Conservation (phyloP, 1,284 basidiomycete genomes). For the Cryptococcus maquisensis region DNA sequence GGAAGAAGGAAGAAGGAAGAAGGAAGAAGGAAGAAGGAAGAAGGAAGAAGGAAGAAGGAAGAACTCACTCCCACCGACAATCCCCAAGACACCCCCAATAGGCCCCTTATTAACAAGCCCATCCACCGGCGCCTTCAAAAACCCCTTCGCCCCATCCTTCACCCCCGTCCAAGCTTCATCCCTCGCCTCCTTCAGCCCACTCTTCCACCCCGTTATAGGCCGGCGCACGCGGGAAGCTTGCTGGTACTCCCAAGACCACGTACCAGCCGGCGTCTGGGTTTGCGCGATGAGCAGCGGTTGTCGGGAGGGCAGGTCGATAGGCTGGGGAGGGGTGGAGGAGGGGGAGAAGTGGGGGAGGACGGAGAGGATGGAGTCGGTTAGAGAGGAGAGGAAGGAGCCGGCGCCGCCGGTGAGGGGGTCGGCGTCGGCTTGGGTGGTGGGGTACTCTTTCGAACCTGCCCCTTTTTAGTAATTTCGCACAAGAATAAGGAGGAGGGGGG, state of each 20-base stretch:
- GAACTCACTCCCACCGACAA: background rate
- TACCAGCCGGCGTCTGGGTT: background rate
- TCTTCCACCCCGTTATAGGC: background rate
- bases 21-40: too few relatives aligned
- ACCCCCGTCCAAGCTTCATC: background rate
- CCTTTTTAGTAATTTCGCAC: too few relatives aligned
- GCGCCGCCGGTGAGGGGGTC: slow-evolving; percentile 52
- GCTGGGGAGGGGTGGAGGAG: too few relatives aligned
- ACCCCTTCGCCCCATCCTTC: slow-evolving; percentile 2
- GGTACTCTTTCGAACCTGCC: slow-evolving; percentile 55
- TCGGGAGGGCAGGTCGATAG: background rate
- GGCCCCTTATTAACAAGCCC: background rate
- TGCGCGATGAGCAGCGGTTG: background rate
- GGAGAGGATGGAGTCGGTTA: too few relatives aligned
- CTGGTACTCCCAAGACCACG: slow-evolving; percentile 1
- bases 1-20: background rate
- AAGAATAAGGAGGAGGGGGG: too few relatives aligned
- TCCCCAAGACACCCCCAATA: background rate
- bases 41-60: background rate
- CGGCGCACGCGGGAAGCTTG: background rate
- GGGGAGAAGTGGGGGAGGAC: too few relatives aligned
- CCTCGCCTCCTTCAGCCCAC: slow-evolving; percentile 1
- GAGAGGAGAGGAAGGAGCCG: too few relatives aligned
- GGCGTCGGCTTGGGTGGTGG: slow-evolving; percentile 46
- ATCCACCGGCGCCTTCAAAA: background rate